Percentiles rank a stretch among this genome's conserved stretches.
phyloP scores from a whole-genome alignment of 345 rosid genomes.

The Citrus hindsii region DNA sequence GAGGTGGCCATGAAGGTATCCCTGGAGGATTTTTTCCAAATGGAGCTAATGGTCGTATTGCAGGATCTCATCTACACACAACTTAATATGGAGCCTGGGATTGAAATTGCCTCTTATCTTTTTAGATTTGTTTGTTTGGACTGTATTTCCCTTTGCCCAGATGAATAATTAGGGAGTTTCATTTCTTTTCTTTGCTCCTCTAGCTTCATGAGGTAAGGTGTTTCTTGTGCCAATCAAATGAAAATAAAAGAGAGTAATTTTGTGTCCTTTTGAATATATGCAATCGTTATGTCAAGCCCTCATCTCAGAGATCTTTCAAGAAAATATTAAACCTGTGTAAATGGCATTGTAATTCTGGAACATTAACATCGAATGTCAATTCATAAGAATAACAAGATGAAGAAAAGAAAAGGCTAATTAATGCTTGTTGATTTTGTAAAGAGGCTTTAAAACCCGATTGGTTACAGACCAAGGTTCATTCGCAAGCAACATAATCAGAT shows the following conservation, averaged over 20 bases:
- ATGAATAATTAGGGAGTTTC: not conserved
- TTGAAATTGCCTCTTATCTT: not conserved
- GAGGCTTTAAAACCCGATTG: not conserved
- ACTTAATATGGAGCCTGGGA: not conserved
- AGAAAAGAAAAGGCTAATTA: not conserved
- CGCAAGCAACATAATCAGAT: too few relatives aligned
- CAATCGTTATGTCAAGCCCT: not conserved
- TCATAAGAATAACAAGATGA: not conserved
- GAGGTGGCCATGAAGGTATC: slow-evolving; percentile 26
- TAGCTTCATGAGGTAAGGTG: too few relatives aligned
- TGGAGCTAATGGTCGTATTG: slow-evolving; percentile 34
- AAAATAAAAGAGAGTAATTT: not conserved
- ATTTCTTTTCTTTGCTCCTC: too few relatives aligned
- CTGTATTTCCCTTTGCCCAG: not conserved
- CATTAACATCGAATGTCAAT: too few relatives aligned
- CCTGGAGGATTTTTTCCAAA: slow-evolving; percentile 39
- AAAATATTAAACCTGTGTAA: not conserved
- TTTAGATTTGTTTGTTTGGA: not conserved
- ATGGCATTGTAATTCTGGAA: too few relatives aligned
- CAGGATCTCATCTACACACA: slow-evolving; percentile 9
- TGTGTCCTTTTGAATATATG: not conserved
- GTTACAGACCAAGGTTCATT: not conserved
- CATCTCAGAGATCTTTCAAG: not conserved
- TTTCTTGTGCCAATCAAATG: not conserved
- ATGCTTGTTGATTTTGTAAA: not conserved